A percentile compares a stretch with the other conserved stretches of the same genome.
phyloP scores from a whole-genome alignment of 352 stramenopile genomes.

The Globisporangium cederbergense region DNA sequence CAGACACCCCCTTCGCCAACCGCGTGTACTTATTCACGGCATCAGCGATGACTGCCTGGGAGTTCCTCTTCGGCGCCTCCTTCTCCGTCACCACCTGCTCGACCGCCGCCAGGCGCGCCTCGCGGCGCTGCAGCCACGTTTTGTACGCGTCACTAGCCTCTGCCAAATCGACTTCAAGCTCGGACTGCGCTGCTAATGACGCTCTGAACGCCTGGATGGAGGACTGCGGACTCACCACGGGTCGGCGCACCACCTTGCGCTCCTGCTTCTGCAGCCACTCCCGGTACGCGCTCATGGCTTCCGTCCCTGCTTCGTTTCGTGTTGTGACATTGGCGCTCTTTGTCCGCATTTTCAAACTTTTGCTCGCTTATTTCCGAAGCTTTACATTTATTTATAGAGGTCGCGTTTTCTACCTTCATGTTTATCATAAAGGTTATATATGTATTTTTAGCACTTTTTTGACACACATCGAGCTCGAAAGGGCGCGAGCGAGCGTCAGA shows the following conservation, averaged over 20 bases:
- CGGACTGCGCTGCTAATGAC: not conserved
- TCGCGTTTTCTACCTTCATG: not conserved
- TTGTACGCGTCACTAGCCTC: conserved; percentile 12
- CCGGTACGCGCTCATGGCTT: conserved; percentile 27
- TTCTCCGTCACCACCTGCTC: not conserved
- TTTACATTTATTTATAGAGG: not conserved
- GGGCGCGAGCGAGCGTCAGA: not conserved
- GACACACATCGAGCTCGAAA: not conserved
- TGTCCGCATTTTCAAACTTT: not conserved
- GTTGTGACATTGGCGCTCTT: conserved; percentile 2
- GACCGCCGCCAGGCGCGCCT: not conserved
- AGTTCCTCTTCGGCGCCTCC: conserved; percentile 1
- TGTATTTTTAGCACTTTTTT: not conserved
- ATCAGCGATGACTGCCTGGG: conserved; percentile 8
- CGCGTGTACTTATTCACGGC: conserved; percentile 3
- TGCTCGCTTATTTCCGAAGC: not conserved
- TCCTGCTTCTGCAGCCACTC: conserved; percentile 44
- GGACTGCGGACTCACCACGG: not conserved
- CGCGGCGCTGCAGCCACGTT: conserved; percentile 11
- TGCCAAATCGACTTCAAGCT: conserved; percentile 9
- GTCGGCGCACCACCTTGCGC: conserved; percentile 22
- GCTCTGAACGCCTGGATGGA: not conserved
- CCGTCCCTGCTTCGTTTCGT: not conserved
- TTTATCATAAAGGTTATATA: not conserved
- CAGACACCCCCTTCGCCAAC: not conserved